Percentiles rank a stretch among this genome's conserved stretches.
Evolutionary conservation across 169 alveolate genomes (phyloP).

Genomic region (Perkinsus chesapeaki): DNA sequence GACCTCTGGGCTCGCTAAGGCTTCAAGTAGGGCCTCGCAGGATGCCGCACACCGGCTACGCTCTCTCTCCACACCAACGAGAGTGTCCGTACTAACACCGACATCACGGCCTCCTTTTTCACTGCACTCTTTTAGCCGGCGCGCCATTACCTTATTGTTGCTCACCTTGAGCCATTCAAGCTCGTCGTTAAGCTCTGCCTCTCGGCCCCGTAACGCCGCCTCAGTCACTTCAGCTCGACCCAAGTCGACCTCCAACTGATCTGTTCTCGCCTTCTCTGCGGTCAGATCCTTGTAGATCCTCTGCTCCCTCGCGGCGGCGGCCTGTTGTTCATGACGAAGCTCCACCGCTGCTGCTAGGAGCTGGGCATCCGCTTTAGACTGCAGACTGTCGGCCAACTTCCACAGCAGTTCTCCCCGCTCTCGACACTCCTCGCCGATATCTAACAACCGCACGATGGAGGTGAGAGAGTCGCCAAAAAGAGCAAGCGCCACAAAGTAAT

Average conservation of each 20-base stretch:
- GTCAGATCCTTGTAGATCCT: background rate
- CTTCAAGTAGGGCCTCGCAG: background rate
- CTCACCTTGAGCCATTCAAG: background rate
- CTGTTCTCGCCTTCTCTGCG: background rate
- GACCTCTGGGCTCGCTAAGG: background rate
- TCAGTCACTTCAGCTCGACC: background rate
- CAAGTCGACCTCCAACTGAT: background rate
- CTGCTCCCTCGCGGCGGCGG: background rate
- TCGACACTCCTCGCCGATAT: background rate
- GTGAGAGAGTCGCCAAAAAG: background rate
- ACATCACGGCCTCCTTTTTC: too few relatives aligned
- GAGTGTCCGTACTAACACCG: too few relatives aligned
- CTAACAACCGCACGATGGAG: background rate
- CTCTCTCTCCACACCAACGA: too few relatives aligned
- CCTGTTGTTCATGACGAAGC: background rate
- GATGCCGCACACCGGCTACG: too few relatives aligned
- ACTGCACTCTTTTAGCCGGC: too few relatives aligned
- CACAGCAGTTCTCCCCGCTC: background rate
- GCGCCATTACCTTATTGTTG: too few relatives aligned
- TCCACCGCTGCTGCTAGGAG: background rate
- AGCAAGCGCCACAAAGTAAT: background rate
- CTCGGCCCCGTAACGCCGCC: background rate
- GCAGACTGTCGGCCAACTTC: background rate
- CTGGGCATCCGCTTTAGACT: background rate
- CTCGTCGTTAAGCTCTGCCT: background rate